These are phyloP conservation scores for Suillus tomentosus DNA, from an alignment of 768 basidiomycete genomes.

Conservation along the genomic window DNA sequence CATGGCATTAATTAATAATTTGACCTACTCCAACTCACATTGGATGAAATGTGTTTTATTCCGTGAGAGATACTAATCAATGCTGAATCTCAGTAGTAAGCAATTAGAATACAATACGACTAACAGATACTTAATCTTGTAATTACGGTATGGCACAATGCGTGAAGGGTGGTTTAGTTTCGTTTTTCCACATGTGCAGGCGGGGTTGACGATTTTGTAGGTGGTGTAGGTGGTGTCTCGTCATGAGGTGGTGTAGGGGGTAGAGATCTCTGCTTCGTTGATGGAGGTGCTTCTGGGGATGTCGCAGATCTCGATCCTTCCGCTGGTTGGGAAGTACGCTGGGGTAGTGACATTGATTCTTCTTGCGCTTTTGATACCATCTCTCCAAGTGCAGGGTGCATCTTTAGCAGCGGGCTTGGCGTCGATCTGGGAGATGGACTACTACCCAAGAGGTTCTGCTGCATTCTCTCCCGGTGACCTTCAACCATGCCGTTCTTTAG, in stretches of 20 bases:
- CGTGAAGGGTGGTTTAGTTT: constrained; percentile 4
- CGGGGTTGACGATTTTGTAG: neutral
- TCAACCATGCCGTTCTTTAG: neutral
- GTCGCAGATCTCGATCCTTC: neutral
- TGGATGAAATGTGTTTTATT: neutral
- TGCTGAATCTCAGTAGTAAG: neutral
- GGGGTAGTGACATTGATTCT: neutral
- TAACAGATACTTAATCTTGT: constrained; percentile 4
- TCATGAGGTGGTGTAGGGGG: constrained; percentile 1
- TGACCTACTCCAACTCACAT: neutral
- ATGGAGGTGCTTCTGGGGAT: neutral
- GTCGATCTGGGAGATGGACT: neutral
- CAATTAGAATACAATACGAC: neutral
- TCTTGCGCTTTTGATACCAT: constrained; percentile 1
- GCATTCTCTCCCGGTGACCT: neutral
- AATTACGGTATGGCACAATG: constrained; percentile 1
- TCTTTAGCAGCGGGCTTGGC: constrained; percentile 1
- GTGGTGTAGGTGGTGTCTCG: neutral
- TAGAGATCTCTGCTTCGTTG: neutral
- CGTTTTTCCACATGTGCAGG: neutral
- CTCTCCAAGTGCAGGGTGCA: constrained; percentile 10
- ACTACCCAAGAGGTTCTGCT: neutral
- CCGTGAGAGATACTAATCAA: constrained; percentile 5
- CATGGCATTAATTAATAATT: neutral
- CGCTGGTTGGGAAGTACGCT: neutral